Evolutionary conservation across 306 rosid species (phyloP), one percentile per base, ranked within the genome.

Genomic region (Inga leiocalycina): DNA sequence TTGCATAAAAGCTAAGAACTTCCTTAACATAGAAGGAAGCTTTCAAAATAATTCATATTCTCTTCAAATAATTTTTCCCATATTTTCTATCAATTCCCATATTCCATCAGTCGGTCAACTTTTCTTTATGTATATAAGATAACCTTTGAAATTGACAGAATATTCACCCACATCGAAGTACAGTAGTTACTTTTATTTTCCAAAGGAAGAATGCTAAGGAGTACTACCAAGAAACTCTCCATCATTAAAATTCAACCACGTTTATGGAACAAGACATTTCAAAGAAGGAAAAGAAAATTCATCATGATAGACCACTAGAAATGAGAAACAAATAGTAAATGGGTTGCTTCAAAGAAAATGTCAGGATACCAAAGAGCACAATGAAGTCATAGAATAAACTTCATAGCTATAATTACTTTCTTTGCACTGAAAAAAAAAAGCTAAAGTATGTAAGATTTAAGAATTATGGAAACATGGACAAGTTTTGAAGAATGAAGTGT

Each of bases 241-340:
- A 27, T 27, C 80, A 15, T 49, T 52, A 59, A 74, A 79, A 79
- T 61, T 82, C n/a, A 66, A 78, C 62, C 80, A 74, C 34, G 17
- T 32, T 72, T 61, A 46, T 41, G 34, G 46, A 39, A 34, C 49
- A 56, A 27, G 64, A 24, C 61, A 80, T 24, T 74, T 59, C n/a
- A 19, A 6, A 75, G 71, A 13, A 8, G 70, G 20, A 13, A 11
- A 30, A 32, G 9, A 14, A 80, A 62, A 27, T 4, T 62, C 69
- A 62, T 12, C 19, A 62, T 62, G 37, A 65, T 14, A 65, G 70
- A 62, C 8, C 19, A 32, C 19, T 2, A 30, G 41, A 65, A 75
- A 76, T 48, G 20, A 44, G 49, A 32, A 41, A 49, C 35, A 27
- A 27, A 27, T 27, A 27, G 30, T 27, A 27, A 79, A 46, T 30